Evolutionary conservation across 164 flowering plant genomes (phyloP).

Genomic region (Amborella trichopoda): DNA sequence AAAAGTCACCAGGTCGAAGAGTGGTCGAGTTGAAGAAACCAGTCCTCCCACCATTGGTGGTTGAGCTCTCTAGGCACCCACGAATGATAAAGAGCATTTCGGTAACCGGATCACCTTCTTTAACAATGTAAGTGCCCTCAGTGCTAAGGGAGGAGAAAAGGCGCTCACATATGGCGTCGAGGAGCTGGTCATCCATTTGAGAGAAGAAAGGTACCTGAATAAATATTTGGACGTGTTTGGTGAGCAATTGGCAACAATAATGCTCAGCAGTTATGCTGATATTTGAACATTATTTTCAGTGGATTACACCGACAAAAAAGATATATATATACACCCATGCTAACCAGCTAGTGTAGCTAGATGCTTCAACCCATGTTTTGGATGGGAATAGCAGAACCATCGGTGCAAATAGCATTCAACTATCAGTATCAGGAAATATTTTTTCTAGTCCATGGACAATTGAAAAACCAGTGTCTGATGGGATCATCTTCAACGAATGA

Average conservation of each 20-base stretch:
- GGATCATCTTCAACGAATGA: too few relatives aligned
- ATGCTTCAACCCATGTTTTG: too few relatives aligned
- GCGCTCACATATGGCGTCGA: constrained; percentile 94
- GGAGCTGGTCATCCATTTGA: constrained; percentile 94
- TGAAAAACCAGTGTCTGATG: too few relatives aligned
- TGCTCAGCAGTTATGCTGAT: not conserved
- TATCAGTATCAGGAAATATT: too few relatives aligned
- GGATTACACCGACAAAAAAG: too few relatives aligned
- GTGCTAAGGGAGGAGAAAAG: constrained; percentile 77
- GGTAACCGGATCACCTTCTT: constrained; percentile 87
- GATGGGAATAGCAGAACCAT: too few relatives aligned
- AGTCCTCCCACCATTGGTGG: constrained; percentile 87
- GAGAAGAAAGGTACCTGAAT: constrained; percentile 88
- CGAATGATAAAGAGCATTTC: constrained; percentile 93
- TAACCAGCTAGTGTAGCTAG: too few relatives aligned
- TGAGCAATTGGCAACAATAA: not conserved
- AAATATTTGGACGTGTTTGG: not conserved
- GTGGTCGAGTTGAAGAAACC: constrained; percentile 81
- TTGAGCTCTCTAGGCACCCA: constrained; percentile 80
- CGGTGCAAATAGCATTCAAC: too few relatives aligned
- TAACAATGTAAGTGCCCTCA: constrained; percentile 67
- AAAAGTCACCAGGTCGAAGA: constrained; percentile 82
- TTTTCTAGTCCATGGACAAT: too few relatives aligned
- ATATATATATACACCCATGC: too few relatives aligned
- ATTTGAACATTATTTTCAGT: too few relatives aligned